Percentiles rank a stretch among this genome's conserved stretches.
These are phyloP conservation scores for Diaporthe sp. DNA, from an alignment of 2,329 filamentous ascomycete genomes.

Conservation along the genomic window DNA sequence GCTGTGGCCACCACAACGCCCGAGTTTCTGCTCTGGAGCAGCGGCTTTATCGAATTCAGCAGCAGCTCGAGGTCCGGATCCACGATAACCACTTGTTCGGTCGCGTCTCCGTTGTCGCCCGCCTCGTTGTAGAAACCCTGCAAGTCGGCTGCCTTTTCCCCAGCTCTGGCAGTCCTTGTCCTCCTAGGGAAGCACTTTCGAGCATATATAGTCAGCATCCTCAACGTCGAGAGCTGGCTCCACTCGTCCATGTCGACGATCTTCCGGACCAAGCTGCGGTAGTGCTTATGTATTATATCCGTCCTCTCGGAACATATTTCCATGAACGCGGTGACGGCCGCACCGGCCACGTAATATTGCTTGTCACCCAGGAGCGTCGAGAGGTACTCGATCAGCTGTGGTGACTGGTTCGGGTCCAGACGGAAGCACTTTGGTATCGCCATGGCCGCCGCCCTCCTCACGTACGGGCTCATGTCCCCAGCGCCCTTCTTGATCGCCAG, in stretches of 20 bases:
- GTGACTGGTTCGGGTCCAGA: conserved; percentile 86
- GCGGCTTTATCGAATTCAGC: conserved; percentile 82
- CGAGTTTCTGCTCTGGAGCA: conserved; percentile 93
- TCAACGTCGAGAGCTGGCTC: conserved; percentile 88
- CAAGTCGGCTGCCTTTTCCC: conserved; percentile 58
- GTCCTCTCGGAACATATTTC: conserved; percentile 90
- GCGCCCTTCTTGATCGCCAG: conserved; percentile 94
- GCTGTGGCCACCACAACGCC: conserved; percentile 92
- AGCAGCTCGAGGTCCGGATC: conserved; percentile 89
- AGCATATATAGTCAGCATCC: conserved; percentile 86
- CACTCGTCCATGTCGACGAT: conserved; percentile 99
- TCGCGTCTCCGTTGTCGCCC: conserved; percentile 57
- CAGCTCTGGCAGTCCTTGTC: conserved; percentile 68
- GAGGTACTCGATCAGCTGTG: conserved; percentile 88
- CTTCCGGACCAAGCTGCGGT: conserved; percentile 87
- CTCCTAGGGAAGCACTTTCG: conserved; percentile 87
- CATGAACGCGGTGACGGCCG: conserved; percentile 89
- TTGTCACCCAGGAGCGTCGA: conserved; percentile 85
- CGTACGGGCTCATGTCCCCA: conserved; percentile 94
- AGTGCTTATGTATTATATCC: conserved; percentile 92
- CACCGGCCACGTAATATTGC: conserved; percentile 96
- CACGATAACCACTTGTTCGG: conserved; percentile 72
- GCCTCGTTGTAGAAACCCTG: conserved; percentile 88
- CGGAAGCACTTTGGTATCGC: conserved; percentile 97
- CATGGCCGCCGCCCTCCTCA: conserved; percentile 91